Evolutionary conservation across 768 basidiomycete genomes (phyloP), one percentile per base, ranked within the genome.

Genomic region (Pisolithus orientalis): DNA sequence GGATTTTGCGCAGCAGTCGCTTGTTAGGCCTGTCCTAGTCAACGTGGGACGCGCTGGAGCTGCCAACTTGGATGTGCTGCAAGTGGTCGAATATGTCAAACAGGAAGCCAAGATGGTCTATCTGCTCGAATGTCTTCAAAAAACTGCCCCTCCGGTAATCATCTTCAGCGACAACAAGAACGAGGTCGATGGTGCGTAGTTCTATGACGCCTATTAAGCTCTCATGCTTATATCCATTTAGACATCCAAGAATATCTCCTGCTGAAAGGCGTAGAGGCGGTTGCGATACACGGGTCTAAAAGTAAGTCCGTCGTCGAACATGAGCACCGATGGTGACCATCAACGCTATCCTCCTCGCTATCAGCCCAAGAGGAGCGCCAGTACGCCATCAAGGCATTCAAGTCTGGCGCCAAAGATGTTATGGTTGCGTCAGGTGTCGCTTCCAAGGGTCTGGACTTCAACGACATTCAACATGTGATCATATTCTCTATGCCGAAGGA

Each of bases 71-170:
- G 95, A 98, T 64, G 93, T 99, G 2, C 77, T 98, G 28, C 93
- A 94, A 64, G 89, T 97, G 29, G 91, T 98, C 21, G 96, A 99
- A 72, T 98, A 96, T 61, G 96, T 99, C 61, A 99, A 99, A 71
- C 94, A 96, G 65, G 96, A 98, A 70, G 96, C 96, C 0, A 99
- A 99, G 71, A 98, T 98, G 96, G 94, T 99, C 1, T 99, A 98
- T 68, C 79, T 98, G 14, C 75, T 99, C 44, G 96, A 99, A 69
- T 97, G 94, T 67, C 70, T 99, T 55, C 96, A 98, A 66, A 99
- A 98, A 74, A 99, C 96, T 0, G 87, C 96, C 0, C 96, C 96
- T 6, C 96, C 96, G 2, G 94, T 95, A 46, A 96, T 98, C 69
- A 81, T 98, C 52, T 99, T 99, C 68, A 93, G 89, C 57, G 96